Base-by-base conservation (phyloP, 208 protist genomes). In the Blechomonas ayalai region DNA sequence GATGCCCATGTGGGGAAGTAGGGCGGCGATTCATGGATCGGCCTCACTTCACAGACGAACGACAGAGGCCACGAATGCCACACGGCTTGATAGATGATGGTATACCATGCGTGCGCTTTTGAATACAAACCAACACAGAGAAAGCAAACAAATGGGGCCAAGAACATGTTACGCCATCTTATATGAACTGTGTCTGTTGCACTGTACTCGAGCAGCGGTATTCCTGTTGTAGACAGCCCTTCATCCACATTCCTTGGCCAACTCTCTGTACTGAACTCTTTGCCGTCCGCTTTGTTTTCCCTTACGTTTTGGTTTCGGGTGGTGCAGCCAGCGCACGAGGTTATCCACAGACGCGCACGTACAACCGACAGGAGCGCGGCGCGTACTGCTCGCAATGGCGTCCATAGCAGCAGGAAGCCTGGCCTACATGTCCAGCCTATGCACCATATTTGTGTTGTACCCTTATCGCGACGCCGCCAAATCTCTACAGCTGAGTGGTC, bases 401-500 rank as follows among this genome's bases (percentile, higher is more conserved):
- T 49, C 49, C 24, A 22, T 82, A 38, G 33, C 56, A 5, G 66
- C 61, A 13, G 82, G 54, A 32, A 60, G 46, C 1, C 16, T 83
- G 5, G 79, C 77, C 1, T 94, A 94, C 54, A 50, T 40, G 24
- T 60, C 79, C 27, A 86, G 62, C 46, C 40, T 72, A 19, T 31
- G 63, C 7, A 82, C 74, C 12, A 73, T 79, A 8, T 79, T 91
- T 33, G 49, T 61, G 15, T 55, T 91, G 4, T 95, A 91, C 36
- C 86, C 86, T 4, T 95, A 91, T 51, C 66, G 86, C 10, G 86
- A 95, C 50, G 84, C 80, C 20, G 70, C 74, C 4, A 95, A 95
- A 43, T 25, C 54, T 0, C 78, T 82, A 37, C 51, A 62, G 26
- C 20, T 69, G 28, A 25, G 46, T 5, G 13, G 37, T 45, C 4